Percentiles rank a stretch among this genome's conserved stretches.
phyloP scores from a whole-genome alignment of 1,284 basidiomycete species.

The Phellopilus nigrolimitatus region DNA sequence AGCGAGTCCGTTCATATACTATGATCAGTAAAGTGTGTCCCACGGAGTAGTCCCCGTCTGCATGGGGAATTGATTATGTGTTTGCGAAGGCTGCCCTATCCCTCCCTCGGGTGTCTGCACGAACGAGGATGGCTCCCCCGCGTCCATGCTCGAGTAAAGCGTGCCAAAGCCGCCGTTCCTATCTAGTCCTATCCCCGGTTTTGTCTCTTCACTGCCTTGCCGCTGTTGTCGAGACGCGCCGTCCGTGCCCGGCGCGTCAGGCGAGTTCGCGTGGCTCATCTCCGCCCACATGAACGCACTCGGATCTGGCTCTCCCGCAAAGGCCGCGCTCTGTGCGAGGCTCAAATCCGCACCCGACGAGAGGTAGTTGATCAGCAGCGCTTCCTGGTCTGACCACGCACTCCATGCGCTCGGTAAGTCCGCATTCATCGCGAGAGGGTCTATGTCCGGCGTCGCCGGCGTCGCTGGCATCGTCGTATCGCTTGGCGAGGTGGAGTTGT shows the following conservation, averaged over 20 bases:
- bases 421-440: slow-evolving; percentile 3
- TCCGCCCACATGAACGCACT: slow-evolving; percentile 18
- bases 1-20: background rate
- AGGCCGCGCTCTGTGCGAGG: slow-evolving; percentile 17
- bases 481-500: background rate
- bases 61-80: slow-evolving; percentile 4
- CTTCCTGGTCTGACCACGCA: slow-evolving; percentile 19
- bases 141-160: background rate
- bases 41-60: slow-evolving; percentile 1
- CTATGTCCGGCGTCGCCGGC: slow-evolving; percentile 8
- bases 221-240: background rate
- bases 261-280: slow-evolving; percentile 14
- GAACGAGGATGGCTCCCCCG: slow-evolving; percentile 1
- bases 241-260: background rate
- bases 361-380: slow-evolving; percentile 19
- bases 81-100: background rate
- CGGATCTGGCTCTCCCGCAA: slow-evolving; percentile 14
- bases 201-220: background rate
- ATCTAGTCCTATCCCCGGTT: no score
- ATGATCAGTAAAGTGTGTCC: slow-evolving; percentile 16
- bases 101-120: slow-evolving; percentile 2
- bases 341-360: slow-evolving; percentile 18
- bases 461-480: slow-evolving; percentile 3
- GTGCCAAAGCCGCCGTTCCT: background rate
- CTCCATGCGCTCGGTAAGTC: slow-evolving; percentile 18